Conservation (phyloP, 495 filamentous ascomycete genomes). For the Daldinia loculata region DNA sequence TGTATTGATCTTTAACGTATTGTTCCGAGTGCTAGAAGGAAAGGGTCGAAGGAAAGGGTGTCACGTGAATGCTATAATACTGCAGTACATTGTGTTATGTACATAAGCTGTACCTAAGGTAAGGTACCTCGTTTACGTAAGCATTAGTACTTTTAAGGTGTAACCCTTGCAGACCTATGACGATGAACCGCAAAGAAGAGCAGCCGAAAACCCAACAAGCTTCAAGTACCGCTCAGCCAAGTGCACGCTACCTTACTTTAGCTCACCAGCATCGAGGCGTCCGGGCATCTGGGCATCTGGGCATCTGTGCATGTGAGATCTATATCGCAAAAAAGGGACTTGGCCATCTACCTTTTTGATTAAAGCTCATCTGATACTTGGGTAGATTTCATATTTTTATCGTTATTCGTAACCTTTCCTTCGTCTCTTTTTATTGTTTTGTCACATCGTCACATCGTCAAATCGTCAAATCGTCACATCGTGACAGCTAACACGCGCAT, state of each 20-base stretch:
- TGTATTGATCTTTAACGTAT: background rate
- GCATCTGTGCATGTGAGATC: constrained; percentile 10
- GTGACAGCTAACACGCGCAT: background rate
- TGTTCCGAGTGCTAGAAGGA: too few relatives aligned
- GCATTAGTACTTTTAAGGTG: background rate
- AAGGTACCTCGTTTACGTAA: background rate
- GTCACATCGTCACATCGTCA: background rate
- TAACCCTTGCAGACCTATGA: constrained; percentile 3
- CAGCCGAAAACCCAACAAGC: constrained; percentile 11
- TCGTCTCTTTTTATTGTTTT: constrained; percentile 6
- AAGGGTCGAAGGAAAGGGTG: background rate
- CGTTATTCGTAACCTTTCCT: background rate
- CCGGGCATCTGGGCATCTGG: background rate
- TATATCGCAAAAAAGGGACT: constrained; percentile 15
- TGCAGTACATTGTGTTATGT: background rate
- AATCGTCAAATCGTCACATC: background rate
- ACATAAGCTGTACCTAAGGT: background rate
- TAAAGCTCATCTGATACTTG: constrained; percentile 14
- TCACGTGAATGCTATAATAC: background rate
- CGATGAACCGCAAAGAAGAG: background rate
- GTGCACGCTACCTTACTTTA: constrained; percentile 2
- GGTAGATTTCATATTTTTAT: background rate
- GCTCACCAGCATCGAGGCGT: constrained; percentile 4
- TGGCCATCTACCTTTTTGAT: constrained; percentile 14
- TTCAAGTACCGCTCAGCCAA: constrained; percentile 18